Percentiles rank a stretch among this genome's conserved stretches.
Conservation (phyloP, 1,284 basidiomycete genomes). For the Ustilago cynodontis region DNA sequence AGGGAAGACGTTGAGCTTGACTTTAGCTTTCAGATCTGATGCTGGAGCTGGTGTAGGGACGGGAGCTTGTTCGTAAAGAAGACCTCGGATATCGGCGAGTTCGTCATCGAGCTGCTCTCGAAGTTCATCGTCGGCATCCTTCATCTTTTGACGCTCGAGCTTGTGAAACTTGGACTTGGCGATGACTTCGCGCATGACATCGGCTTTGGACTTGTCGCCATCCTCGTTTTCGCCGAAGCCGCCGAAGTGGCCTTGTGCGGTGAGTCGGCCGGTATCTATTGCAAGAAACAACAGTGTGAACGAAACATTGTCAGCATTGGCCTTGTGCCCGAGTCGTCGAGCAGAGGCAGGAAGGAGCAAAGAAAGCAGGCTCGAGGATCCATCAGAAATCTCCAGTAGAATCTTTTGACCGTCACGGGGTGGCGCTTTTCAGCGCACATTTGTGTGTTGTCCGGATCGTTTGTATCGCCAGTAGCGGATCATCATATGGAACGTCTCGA, state of each 20-base stretch:
- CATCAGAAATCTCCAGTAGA: constrained; percentile 70
- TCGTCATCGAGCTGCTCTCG: constrained; percentile 90
- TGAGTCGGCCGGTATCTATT: constrained; percentile 40
- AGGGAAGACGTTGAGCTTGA: constrained; percentile 38
- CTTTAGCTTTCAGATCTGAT: constrained; percentile 33
- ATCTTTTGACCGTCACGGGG: constrained; percentile 61
- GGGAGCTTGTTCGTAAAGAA: constrained; percentile 73
- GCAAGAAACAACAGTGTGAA: not conserved
- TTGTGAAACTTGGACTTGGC: constrained; percentile 88
- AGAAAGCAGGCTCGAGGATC: constrained; percentile 5
- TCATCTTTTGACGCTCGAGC: constrained; percentile 87
- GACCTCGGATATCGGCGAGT: constrained; percentile 82
- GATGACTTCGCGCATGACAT: constrained; percentile 98
- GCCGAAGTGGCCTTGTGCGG: constrained; percentile 78
- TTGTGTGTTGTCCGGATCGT: constrained; percentile 55
- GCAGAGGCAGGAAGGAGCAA: not conserved
- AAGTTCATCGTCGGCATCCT: constrained; percentile 85
- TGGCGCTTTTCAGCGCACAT: constrained; percentile 56
- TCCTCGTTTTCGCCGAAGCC: constrained; percentile 79
- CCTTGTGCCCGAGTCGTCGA: not conserved
- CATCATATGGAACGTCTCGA: constrained; percentile 43
- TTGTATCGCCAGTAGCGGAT: constrained; percentile 60
- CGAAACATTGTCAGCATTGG: constrained; percentile 14
- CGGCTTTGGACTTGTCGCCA: constrained; percentile 77
- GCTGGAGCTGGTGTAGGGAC: constrained; percentile 35